Evolutionary conservation across 1,139 yeast genomes (phyloP), one percentile per base, ranked within the genome.

Genomic region (Hyphopichia burtonii): DNA sequence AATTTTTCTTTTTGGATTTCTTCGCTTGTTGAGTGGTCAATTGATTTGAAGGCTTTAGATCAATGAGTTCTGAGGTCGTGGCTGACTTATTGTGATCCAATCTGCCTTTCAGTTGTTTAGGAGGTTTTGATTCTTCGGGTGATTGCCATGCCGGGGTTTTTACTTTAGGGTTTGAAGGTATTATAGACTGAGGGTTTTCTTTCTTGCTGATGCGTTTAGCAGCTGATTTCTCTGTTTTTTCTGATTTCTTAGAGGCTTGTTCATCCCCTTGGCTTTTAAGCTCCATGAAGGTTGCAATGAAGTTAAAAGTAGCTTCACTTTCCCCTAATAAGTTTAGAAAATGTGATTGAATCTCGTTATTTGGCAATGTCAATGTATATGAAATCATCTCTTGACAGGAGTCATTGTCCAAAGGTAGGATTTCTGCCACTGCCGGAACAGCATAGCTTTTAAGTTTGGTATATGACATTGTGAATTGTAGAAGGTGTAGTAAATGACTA

Each of bases 261-360:
- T 30, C 14, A n/a, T 45, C 49, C 2, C 41, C 48, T 41, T 52
- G 45, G 14, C 41, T 33, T 39, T 54, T 58, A 15, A 52, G 40
- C 2, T 46, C 41, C 34, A 53, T 44, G 44, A 76, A 74, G 18
- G 53, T 62, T 3, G 62, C 44, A 1, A 76, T 61, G 48, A 78
- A 75, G 7, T 59, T 54, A 23, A 70, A 52, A 1, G 79, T 61
- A 12, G 65, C 73, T 14, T 74, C 74, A 14, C 80, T 68, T 43
- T 79, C 79, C 3, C 86, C 86, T 17, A 80, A 55, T 16, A 81
- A 56, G 40, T 78, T 76, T 18, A 73, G 52, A 51, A 80, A 77
- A 55, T 81, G 82, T 27, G 63, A 65, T 23, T 66, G 66, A 14
- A 78, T 65, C 15, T 70, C 78, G 38, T 77, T 71, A 0, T 69